Evolutionary conservation across 495 filamentous ascomycete genomes (phyloP).

Genomic region (Aspergillus bertholletiae): DNA sequence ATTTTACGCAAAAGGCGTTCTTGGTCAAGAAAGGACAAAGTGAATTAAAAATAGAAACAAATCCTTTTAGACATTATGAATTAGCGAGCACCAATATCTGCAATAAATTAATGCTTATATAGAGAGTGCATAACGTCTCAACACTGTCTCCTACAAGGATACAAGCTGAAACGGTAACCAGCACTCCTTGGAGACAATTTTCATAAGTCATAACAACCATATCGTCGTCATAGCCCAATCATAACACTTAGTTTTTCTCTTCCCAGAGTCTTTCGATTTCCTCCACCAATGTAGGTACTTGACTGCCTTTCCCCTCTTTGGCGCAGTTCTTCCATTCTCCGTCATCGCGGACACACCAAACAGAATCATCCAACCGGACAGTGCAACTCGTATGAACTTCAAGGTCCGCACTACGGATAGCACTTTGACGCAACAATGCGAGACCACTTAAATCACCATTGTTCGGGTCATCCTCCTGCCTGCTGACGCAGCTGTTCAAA

Average conservation of each 20-base stretch:
- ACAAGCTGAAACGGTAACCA: neutral
- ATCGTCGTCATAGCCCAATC: neutral
- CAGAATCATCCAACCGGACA: conserved; percentile 69
- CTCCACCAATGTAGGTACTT: conserved; percentile 68
- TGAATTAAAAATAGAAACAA: too few species aligned
- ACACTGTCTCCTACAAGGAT: neutral
- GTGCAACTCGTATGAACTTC: conserved; percentile 85
- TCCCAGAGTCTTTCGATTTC: conserved; percentile 56
- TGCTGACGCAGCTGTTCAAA: conserved; percentile 72
- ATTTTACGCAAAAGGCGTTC: too few species aligned
- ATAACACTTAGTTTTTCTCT: conserved; percentile 24
- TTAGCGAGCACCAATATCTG: neutral
- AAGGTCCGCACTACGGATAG: conserved; percentile 61
- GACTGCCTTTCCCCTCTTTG: conserved; percentile 48
- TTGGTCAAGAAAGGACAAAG: too few species aligned
- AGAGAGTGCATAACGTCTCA: neutral
- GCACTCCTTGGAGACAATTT: neutral
- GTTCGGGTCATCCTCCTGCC: conserved; percentile 42
- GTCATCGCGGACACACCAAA: conserved; percentile 81
- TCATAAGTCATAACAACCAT: neutral
- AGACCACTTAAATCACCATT: conserved; percentile 58
- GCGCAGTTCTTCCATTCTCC: conserved; percentile 80
- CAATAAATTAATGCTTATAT: neutral
- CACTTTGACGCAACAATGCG: conserved; percentile 70
- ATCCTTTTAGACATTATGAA: neutral